Evolutionary conservation across 768 basidiomycete genomes (phyloP).

Genomic region (Pulveroboletus sp.): DNA sequence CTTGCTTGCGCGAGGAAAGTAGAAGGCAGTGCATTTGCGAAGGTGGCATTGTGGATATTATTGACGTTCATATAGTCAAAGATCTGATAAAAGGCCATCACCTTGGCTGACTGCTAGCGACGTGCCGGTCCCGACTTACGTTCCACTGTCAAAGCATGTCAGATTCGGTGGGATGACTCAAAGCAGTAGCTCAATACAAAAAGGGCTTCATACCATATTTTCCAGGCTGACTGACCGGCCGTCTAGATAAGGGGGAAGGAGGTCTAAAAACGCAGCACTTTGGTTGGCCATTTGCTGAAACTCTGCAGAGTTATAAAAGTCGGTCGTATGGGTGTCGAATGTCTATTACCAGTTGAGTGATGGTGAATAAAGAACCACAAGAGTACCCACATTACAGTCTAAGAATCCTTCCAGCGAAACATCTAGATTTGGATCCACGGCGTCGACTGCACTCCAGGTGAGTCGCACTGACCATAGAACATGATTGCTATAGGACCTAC

Average conservation of each 20-base stretch:
- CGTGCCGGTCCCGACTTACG: slow-evolving; percentile 29
- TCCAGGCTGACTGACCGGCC: slow-evolving; percentile 49
- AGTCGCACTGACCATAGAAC: neutral
- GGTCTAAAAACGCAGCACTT: slow-evolving; percentile 45
- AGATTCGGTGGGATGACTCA: slow-evolving; percentile 1
- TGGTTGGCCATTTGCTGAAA: slow-evolving; percentile 48
- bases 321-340: slow-evolving; percentile 44
- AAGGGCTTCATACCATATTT: slow-evolving; percentile 54
- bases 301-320: slow-evolving; percentile 52
- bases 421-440: slow-evolving; percentile 59
- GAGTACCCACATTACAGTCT: slow-evolving; percentile 48
- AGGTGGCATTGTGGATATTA: slow-evolving; percentile 61
- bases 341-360: slow-evolving; percentile 33
- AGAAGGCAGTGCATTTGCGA: slow-evolving; percentile 43
- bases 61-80: slow-evolving; percentile 76
- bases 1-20: slow-evolving; percentile 53
- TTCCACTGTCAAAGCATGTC: slow-evolving; percentile 38
- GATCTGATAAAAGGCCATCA: slow-evolving; percentile 37
- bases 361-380: neutral
- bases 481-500: slow-evolving; percentile 23
- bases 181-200: neutral
- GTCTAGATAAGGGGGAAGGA: slow-evolving; percentile 51
- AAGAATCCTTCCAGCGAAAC: slow-evolving; percentile 67
- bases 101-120: neutral
- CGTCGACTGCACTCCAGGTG: slow-evolving; percentile 44